phyloP scores from a whole-genome alignment of 2,329 filamentous ascomycete genomes.

The Colletotrichum salicis region DNA sequence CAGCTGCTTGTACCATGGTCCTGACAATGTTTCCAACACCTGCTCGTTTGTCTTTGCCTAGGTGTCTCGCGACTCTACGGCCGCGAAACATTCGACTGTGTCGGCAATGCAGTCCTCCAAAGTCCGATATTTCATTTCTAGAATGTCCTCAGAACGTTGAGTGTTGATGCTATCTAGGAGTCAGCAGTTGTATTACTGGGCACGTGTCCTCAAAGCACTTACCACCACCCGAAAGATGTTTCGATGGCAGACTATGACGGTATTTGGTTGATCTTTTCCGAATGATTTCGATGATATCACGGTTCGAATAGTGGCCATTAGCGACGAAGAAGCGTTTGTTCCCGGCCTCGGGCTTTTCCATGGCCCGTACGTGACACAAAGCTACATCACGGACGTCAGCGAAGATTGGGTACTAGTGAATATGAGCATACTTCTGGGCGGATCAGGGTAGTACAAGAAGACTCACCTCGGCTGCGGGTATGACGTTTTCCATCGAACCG shows the following conservation, averaged over 20 bases:
- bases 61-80: neutral
- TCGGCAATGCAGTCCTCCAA: neutral
- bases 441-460: neutral
- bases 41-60: neutral
- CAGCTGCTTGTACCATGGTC: neutral
- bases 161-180: neutral
- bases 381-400: no score
- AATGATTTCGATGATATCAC: no score
- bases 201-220: no score
- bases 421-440: neutral
- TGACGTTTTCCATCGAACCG: neutral
- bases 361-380: no score
- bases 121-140: neutral
- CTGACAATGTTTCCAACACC: neutral
- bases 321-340: no score
- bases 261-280: no score
- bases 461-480: neutral
- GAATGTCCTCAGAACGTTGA: neutral
- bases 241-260: no score
- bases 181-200: no score
- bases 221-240: no score
- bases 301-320: no score
- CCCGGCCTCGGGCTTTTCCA: no score
- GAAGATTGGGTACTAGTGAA: neutral
- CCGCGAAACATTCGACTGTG: neutral